phyloP scores from a whole-genome alignment of 140 eudicot species.

The Anethum foeniculum region DNA sequence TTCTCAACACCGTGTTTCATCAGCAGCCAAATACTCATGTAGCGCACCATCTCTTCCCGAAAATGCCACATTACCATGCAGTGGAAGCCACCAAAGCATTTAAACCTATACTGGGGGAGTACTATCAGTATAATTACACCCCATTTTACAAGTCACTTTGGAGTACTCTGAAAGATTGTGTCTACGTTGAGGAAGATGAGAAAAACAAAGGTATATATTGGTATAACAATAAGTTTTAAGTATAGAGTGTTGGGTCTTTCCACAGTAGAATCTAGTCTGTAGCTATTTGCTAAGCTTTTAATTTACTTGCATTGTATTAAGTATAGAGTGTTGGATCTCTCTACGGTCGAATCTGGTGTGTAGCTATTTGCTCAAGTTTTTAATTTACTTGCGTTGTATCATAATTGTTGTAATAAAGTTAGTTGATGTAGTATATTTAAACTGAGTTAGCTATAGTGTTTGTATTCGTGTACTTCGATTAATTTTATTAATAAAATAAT shows the following conservation, averaged over 20 bases:
- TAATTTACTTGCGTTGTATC: too few relatives aligned
- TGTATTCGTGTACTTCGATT: too few relatives aligned
- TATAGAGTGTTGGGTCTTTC: neutral
- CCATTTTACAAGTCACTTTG: neutral
- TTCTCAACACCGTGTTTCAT: neutral
- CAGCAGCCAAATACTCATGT: neutral
- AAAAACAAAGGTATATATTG: neutral
- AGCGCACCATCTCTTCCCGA: too few relatives aligned
- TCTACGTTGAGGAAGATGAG: neutral
- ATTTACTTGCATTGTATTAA: neutral
- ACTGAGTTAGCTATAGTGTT: too few relatives aligned
- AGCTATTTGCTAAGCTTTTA: too few relatives aligned
- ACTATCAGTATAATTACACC: neutral
- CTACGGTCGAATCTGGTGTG: neutral
- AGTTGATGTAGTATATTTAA: too few relatives aligned
- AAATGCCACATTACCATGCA: too few relatives aligned
- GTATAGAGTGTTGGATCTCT: neutral
- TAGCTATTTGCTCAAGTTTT: too few relatives aligned
- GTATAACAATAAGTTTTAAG: neutral
- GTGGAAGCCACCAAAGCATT: too few relatives aligned
- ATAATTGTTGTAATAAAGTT: too few relatives aligned
- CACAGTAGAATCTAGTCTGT: neutral
- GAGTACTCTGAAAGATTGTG: neutral
- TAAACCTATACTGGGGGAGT: neutral
- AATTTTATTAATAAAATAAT: too few relatives aligned